These are phyloP conservation scores for Acanthamoeba royreba DNA, from an alignment of 208 protist species.

Conservation along the genomic window DNA sequence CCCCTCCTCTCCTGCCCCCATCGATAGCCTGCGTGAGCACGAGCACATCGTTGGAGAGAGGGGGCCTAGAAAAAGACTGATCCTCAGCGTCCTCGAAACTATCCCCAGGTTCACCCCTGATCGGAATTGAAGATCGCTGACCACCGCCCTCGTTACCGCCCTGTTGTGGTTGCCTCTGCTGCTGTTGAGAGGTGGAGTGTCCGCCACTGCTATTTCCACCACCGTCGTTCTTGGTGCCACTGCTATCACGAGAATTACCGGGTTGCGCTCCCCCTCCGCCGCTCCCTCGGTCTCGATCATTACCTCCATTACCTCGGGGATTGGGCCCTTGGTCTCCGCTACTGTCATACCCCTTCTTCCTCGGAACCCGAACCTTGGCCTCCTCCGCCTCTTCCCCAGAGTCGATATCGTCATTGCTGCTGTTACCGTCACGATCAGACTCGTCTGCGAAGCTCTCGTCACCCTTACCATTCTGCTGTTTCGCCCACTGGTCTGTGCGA, in stretches of 20 bases:
- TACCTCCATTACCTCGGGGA: not conserved
- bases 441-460: too few relatives aligned
- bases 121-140: not conserved
- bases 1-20: not conserved
- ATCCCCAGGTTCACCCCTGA: not conserved
- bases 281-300: not conserved
- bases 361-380: too few relatives aligned
- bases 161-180: not conserved
- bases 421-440: not conserved
- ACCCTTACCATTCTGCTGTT: too few relatives aligned
- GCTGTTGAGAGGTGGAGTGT: not conserved
- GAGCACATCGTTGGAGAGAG: not conserved
- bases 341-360: not conserved
- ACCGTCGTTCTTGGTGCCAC: not conserved
- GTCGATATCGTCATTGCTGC: not conserved
- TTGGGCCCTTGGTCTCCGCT: not conserved
- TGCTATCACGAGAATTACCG: too few relatives aligned
- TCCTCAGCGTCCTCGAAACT: not conserved
- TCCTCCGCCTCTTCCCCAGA: too few relatives aligned
- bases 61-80: not conserved
- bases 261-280: too few relatives aligned
- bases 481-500: too few relatives aligned
- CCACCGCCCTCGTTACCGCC: not conserved
- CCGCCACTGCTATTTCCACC: not conserved
- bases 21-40: too few relatives aligned